Evolutionary conservation across 2,329 filamentous ascomycete species (phyloP).

Genomic region (Zymoseptoria ardabiliae): DNA sequence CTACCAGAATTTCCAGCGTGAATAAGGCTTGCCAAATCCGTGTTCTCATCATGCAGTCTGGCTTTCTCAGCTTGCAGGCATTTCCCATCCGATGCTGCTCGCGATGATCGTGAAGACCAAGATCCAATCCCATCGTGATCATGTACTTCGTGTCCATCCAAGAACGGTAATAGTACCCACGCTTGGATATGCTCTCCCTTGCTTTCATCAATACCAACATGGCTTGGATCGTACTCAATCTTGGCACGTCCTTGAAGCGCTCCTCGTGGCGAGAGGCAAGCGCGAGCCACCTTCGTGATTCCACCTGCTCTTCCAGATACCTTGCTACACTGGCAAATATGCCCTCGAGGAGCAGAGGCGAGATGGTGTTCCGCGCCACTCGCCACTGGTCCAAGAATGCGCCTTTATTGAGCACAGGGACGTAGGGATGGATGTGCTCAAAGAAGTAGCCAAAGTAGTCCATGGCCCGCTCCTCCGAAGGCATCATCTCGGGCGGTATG

Average conservation of each 20-base stretch:
- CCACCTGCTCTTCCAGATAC: constrained; percentile 71
- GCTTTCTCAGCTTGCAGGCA: constrained; percentile 59
- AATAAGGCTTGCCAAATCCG: constrained; percentile 87
- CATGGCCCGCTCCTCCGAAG: constrained; percentile 70
- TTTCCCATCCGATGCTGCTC: constrained; percentile 64
- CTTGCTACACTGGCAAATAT: constrained; percentile 85
- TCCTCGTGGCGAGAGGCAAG: constrained; percentile 83
- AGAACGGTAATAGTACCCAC: constrained; percentile 92
- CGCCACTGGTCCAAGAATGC: constrained; percentile 88
- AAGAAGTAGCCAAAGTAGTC: constrained; percentile 91
- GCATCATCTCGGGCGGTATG: constrained; percentile 91
- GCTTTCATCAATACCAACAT: constrained; percentile 83
- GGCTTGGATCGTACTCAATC: constrained; percentile 86
- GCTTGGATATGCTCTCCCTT: constrained; percentile 81
- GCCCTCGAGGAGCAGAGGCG: constrained; percentile 79
- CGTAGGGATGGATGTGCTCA: constrained; percentile 81
- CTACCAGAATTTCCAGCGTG: constrained; percentile 83
- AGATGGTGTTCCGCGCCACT: constrained; percentile 72
- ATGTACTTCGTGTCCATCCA: constrained; percentile 95
- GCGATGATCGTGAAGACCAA: constrained; percentile 81
- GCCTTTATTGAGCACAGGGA: constrained; percentile 77
- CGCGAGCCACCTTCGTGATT: constrained; percentile 88
- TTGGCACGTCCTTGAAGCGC: constrained; percentile 85
- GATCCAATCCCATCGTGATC: constrained; percentile 85
- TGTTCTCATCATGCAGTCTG: constrained; percentile 77